Base-by-base conservation (phyloP, 371 early-diverging fungal genomes). In the Actinomucor elegans region DNA sequence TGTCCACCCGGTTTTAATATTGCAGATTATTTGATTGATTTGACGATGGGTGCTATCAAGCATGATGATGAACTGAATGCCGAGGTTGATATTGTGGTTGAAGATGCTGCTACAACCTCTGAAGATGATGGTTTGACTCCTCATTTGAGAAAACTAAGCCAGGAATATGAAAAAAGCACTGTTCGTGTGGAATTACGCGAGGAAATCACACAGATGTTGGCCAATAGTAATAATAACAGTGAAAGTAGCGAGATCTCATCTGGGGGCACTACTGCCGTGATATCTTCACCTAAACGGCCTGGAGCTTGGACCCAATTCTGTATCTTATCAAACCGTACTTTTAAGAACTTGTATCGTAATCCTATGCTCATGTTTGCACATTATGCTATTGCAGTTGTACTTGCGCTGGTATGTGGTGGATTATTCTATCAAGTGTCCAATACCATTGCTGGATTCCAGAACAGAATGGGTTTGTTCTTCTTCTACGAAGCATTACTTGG, bases 1-100 rank as follows among this genome's bases (percentile, higher is more conserved):
- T 96, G 96, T 61, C 97, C 97, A 3, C 75, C 81, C 17, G 93
- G 92, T 2, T 95, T 88, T 71, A 97, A 97, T 62, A 88, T 95
- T 57, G 98, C 99, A 0, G 99, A 99, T 57, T 90, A 85, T 57
- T 56, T 92, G 56, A 69, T 94, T 27, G 93, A 94, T 66, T 61
- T 93, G 24, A 91, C 91, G 1, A 87, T 87, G 77, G 64, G 58
- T 9, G 64, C 82, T 77, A 41, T 76, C 68, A 15, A 66, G 59
- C 34, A 69, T 10, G 75, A 74, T 21, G 66, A 71, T 47, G 73
- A 76, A 44, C 34, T 61, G 28, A 55, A 61, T 28, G 44, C 66
- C 14, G 40, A 21, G 4, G 26, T 38, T 15, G 44, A 68, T 27
- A 52, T 65, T 2, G 61, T 68, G 3, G 50, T 67, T 21, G 77